Base-by-base conservation (phyloP, 225 moss, liverwort and hornwort species). In the Polytrichum formosum region DNA sequence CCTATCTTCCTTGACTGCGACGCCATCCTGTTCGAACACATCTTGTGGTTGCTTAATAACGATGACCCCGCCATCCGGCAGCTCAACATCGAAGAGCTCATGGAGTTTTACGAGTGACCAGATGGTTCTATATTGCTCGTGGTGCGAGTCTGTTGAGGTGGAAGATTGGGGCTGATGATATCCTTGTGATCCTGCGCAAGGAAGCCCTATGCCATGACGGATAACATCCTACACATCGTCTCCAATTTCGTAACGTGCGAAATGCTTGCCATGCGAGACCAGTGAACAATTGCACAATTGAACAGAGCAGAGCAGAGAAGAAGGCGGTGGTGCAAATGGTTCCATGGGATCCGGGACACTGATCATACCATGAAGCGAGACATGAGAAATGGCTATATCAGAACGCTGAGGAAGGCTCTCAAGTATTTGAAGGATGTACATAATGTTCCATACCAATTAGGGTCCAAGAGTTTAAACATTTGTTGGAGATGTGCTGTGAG, bases 181-280 rank as follows among this genome's bases (percentile, higher is more conserved):
- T 13, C 2, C 37, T 37, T 37, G 10, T 37, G 0, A 13, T 13
- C 33, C 33, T 33, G 7, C 33, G 33, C 33, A 33, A 7, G 8
- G 35, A 35, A 46, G 2, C 33, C 7, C 33, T 10, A 0, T 37
- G 10, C 88, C 53, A 91, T 91, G 97, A 97, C 97, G n/a, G 97
- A 97, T 79, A 92, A 97, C 72, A 94, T 97, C 92, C 28, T 97
- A 31, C 90, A 92, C 74, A 92, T 97, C 72, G 61, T 97, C 9
- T 90, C 94, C 26, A 97, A 92, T 88, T 94, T 97, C 37, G 26
- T 20, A 68, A 20, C 9, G 67, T 53, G 27, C 77, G 85, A 60
- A 68, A 26, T 68, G 25, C 68, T 37, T 7, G 55, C 26, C 13
- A 29, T 54, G 55, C 68, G 23, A 68, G 55, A 16, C 46, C 1